phyloP scores from a whole-genome alignment of 2,329 filamentous ascomycete genomes.

The Ceratocystis papillata region DNA sequence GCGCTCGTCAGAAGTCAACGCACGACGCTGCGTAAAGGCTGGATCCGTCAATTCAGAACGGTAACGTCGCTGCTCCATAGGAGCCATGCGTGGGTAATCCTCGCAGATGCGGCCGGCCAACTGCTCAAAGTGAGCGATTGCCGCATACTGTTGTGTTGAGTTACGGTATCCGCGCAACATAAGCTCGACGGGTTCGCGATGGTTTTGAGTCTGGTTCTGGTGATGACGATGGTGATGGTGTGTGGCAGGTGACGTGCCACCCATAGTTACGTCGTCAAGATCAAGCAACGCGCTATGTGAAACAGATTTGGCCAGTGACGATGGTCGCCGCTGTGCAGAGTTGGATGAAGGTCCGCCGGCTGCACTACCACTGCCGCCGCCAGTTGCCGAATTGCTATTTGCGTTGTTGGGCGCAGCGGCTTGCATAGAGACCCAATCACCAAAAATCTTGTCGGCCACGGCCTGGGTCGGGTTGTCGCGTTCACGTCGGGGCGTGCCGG shows the following conservation, averaged over 20 bases:
- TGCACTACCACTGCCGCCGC: slow-evolving; percentile 25
- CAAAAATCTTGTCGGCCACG: slow-evolving; percentile 52
- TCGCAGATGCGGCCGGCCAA: slow-evolving; percentile 81
- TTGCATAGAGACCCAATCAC: slow-evolving; percentile 45
- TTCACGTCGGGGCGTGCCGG: slow-evolving; percentile 44
- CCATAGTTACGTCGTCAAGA: slow-evolving; percentile 25
- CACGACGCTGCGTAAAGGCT: slow-evolving; percentile 53
- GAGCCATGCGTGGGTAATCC: slow-evolving; percentile 82
- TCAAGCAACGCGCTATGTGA: slow-evolving; percentile 29
- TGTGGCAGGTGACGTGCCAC: slow-evolving; percentile 30
- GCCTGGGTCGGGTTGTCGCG: slow-evolving; percentile 52
- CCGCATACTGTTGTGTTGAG: slow-evolving; percentile 63
- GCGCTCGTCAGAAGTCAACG: slow-evolving; percentile 61
- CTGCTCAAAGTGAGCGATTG: slow-evolving; percentile 77
- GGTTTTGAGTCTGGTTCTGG: slow-evolving; percentile 25
- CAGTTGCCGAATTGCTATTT: slow-evolving; percentile 29
- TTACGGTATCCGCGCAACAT: slow-evolving; percentile 71
- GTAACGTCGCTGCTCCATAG: slow-evolving; percentile 57
- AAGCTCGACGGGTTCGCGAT: slow-evolving; percentile 54
- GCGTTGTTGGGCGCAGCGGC: slow-evolving; percentile 30
- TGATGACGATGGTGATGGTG: slow-evolving; percentile 29
- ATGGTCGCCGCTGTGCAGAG: slow-evolving; percentile 13
- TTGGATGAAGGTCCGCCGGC: not conserved
- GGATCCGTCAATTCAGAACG: slow-evolving; percentile 64
- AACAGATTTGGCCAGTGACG: slow-evolving; percentile 23